Conservation (phyloP, 2,329 filamentous ascomycete species). For the Diaporthe sp. region DNA sequence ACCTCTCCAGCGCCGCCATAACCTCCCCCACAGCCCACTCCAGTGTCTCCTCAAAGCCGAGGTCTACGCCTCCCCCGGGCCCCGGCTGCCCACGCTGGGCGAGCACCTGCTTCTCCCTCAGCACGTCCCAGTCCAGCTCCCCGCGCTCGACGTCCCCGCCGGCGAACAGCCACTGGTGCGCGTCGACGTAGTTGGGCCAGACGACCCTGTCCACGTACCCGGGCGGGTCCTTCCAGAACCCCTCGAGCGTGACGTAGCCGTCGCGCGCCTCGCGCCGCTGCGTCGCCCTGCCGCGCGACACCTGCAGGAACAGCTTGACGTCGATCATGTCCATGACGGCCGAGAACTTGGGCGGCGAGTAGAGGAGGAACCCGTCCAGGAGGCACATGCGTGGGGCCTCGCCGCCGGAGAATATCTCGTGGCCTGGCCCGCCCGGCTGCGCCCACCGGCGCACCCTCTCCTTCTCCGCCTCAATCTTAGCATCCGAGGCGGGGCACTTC, state of each 20-base stretch:
- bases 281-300: conserved; percentile 75
- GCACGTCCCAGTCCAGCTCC: conserved; percentile 61
- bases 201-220: conserved; percentile 95
- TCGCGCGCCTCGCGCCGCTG: conserved; percentile 75
- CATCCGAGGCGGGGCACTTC: conserved; percentile 64
- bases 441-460: conserved; percentile 64
- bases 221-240: conserved; percentile 95
- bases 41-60: conserved; percentile 73
- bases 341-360: conserved; percentile 66
- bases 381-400: conserved; percentile 70
- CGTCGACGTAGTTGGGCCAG: conserved; percentile 92
- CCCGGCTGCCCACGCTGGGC: conserved; percentile 60
- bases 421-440: conserved; percentile 58
- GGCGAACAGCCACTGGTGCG: conserved; percentile 86
- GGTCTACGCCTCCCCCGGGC: conserved; percentile 62
- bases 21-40: conserved; percentile 78
- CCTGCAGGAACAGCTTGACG: conserved; percentile 83
- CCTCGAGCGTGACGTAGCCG: conserved; percentile 86
- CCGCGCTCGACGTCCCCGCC: conserved; percentile 74
- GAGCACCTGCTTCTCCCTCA: conserved; percentile 56
- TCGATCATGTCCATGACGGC: conserved; percentile 76
- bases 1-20: conserved; percentile 60
- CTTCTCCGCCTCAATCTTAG: conserved; percentile 62
- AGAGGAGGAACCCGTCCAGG: conserved; percentile 92
- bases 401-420: conserved; percentile 50